phyloP scores from a whole-genome alignment of 805 yeast species.

The Wickerhamomyces hampshirensis region DNA sequence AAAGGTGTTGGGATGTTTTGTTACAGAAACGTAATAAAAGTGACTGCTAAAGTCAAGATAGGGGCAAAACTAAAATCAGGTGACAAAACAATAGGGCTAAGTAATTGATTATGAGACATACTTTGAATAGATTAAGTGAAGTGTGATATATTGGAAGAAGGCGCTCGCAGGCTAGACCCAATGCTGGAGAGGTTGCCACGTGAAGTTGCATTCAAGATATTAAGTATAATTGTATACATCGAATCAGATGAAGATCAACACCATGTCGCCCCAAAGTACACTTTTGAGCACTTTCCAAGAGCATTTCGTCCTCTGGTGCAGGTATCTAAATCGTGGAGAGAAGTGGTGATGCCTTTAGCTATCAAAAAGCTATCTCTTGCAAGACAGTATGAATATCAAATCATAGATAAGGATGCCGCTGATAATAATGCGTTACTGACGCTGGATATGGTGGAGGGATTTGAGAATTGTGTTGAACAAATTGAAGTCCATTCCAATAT shows the following conservation, averaged over 20 bases:
- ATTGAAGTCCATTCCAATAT: slow-evolving; percentile 4
- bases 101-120: no score
- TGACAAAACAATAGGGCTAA: no score
- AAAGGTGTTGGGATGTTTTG: no score
- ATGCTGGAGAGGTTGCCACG: no score
- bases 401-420: background rate
- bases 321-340: slow-evolving; percentile 11
- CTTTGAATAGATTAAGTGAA: no score
- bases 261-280: slow-evolving; percentile 9
- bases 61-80: no score
- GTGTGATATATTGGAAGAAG: no score
- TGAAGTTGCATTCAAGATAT: slow-evolving; percentile 5
- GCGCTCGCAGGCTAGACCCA: no score
- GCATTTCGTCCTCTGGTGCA: slow-evolving; percentile 6
- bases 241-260: no score
- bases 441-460: background rate
- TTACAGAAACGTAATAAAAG: no score
- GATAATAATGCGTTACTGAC: background rate
- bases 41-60: no score
- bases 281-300: slow-evolving; percentile 8
- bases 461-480: slow-evolving; percentile 6
- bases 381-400: slow-evolving; percentile 9
- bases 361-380: slow-evolving; percentile 10
- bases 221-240: slow-evolving; percentile 1
- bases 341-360: slow-evolving; percentile 4